Evolutionary conservation across 2,329 filamentous ascomycete species (phyloP).

Genomic region (Paracoccidioides brasiliensis): DNA sequence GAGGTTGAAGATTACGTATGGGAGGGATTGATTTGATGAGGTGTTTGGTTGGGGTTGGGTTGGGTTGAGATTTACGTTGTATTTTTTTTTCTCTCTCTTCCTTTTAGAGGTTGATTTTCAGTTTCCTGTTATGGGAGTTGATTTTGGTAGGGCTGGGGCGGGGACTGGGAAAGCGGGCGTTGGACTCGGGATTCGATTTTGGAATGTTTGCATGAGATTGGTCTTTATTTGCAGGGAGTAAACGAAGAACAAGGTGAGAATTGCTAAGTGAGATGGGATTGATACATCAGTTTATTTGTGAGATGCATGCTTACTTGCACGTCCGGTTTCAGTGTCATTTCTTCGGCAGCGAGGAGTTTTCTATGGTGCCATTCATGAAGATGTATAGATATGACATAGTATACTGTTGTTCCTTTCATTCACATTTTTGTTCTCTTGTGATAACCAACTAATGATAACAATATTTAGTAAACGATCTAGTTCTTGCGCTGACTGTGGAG

Average conservation of each 20-base stretch:
- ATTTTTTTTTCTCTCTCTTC: no score
- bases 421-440: no score
- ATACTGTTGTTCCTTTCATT: no score
- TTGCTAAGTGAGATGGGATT: not conserved
- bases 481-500: no score
- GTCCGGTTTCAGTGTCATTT: no score
- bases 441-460: no score
- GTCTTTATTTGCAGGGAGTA: not conserved
- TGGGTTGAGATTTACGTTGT: not conserved
- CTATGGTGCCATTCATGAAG: no score
- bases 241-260: not conserved
- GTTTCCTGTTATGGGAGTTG: not conserved
- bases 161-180: not conserved
- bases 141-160: not conserved
- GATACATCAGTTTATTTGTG: not conserved
- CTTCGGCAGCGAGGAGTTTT: no score
- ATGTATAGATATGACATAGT: no score
- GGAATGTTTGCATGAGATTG: not conserved
- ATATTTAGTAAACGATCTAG: no score
- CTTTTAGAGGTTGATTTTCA: not conserved
- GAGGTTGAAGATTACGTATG: conserved; percentile 35
- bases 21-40: conserved; percentile 22
- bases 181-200: not conserved
- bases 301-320: not conserved
- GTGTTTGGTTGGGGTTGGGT: not conserved